Conservation (phyloP, 805 yeast genomes). For the Cephaloascus fragrans region DNA sequence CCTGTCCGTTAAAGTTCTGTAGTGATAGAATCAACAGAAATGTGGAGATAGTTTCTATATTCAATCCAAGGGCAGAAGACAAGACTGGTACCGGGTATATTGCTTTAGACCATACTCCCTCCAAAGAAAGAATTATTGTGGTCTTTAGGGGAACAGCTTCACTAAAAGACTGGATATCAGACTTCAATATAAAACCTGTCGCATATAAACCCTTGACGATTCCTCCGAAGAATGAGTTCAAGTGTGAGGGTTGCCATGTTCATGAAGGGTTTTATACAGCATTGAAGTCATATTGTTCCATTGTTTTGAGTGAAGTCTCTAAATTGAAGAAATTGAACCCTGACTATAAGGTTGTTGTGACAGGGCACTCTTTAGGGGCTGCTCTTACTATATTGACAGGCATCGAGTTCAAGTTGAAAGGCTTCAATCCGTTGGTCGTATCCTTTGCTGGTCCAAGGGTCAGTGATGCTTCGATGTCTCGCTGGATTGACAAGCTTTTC, state of each 20-base stretch:
- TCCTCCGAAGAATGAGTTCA: neutral
- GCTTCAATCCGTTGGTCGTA: conserved; percentile 43
- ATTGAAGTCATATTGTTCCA: conserved; percentile 26
- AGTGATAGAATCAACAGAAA: conserved; percentile 4
- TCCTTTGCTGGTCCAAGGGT: conserved; percentile 59
- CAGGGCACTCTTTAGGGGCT: conserved; percentile 76
- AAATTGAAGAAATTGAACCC: conserved; percentile 25
- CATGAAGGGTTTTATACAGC: conserved; percentile 58
- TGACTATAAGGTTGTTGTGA: conserved; percentile 39
- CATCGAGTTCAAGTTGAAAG: conserved; percentile 46
- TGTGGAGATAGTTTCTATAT: conserved; percentile 27
- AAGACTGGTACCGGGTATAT: conserved; percentile 46
- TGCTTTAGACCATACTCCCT: conserved; percentile 32
- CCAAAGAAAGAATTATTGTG: conserved; percentile 28
- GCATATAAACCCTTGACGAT: conserved; percentile 34
- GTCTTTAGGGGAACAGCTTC: conserved; percentile 59
- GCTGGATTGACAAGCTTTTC: conserved; percentile 43
- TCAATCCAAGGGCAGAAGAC: conserved; percentile 25
- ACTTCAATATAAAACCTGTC: conserved; percentile 39
- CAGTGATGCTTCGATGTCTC: conserved; percentile 41
- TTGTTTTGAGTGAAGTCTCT: conserved; percentile 24
- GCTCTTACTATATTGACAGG: conserved; percentile 59
- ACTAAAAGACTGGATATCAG: conserved; percentile 51
- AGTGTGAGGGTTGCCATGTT: conserved; percentile 43
- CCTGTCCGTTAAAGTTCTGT: conserved; percentile 24